Conservation (phyloP, 1,139 yeast genomes). For the Taphrina flavorubra region DNA sequence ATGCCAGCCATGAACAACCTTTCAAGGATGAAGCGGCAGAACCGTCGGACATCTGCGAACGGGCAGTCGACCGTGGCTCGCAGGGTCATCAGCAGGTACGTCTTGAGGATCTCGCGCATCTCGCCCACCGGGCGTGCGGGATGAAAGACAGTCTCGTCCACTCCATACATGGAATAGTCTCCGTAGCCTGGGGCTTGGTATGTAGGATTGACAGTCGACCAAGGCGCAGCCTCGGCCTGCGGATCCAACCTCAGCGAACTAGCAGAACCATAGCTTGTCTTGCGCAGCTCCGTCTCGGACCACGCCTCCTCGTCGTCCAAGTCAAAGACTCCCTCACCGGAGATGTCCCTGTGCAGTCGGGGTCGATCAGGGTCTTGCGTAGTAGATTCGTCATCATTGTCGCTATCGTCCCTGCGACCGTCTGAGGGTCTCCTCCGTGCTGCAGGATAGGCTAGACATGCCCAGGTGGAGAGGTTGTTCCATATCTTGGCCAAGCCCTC, state of each 20-base stretch:
- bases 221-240: conserved; percentile 18
- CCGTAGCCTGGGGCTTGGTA: conserved; percentile 18
- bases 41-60: conserved; percentile 40
- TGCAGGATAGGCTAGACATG: conserved; percentile 24
- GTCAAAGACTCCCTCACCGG: conserved; percentile 27
- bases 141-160: conserved; percentile 10
- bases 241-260: conserved; percentile 3
- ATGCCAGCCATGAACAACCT: conserved; percentile 28
- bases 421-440: neutral
- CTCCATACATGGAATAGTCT: conserved; percentile 38
- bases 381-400: neutral
- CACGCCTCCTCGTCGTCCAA: conserved; percentile 34
- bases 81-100: conserved; percentile 36
- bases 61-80: conserved; percentile 41
- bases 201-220: neutral
- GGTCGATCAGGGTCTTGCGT: neutral
- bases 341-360: conserved; percentile 1
- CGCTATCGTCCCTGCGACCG: neutral
- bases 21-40: conserved; percentile 34
- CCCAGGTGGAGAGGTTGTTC: conserved; percentile 28
- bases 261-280: conserved; percentile 7
- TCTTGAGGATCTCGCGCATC: conserved; percentile 26
- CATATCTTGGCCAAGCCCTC: conserved; percentile 15
- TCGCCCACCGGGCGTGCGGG: conserved; percentile 11
- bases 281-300: neutral